Evolutionary conservation across 1,284 basidiomycete genomes (phyloP).

Genomic region (Boletus semigastroideus): DNA sequence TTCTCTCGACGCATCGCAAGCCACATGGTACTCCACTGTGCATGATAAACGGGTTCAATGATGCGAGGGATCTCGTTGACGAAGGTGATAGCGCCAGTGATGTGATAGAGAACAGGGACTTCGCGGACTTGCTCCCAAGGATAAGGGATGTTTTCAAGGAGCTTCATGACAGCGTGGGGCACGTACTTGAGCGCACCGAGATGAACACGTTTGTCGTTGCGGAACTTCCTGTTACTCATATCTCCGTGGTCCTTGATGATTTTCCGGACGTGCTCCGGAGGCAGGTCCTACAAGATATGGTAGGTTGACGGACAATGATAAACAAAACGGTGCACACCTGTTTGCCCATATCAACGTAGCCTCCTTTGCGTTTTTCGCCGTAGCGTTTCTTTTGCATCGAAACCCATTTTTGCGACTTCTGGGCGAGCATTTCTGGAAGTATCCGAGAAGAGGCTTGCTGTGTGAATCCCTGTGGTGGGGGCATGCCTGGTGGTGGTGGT

Average conservation of each 20-base stretch:
- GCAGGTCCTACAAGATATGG: slow-evolving; percentile 59
- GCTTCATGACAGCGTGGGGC: slow-evolving; percentile 98
- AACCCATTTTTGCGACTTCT: slow-evolving; percentile 92
- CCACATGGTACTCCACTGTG: slow-evolving; percentile 99
- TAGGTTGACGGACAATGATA: slow-evolving; percentile 11
- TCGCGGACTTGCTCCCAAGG: slow-evolving; percentile 99
- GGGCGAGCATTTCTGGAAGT: slow-evolving; percentile 74
- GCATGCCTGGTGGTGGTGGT: slow-evolving; percentile 62
- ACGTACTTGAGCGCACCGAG: slow-evolving; percentile 98
- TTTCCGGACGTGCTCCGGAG: slow-evolving; percentile 94
- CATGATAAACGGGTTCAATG: slow-evolving; percentile 97
- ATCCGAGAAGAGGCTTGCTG: slow-evolving; percentile 59
- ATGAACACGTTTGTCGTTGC: slow-evolving; percentile 99
- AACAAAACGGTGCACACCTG: slow-evolving; percentile 53
- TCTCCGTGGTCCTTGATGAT: slow-evolving; percentile 98
- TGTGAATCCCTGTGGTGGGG: slow-evolving; percentile 42
- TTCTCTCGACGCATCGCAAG: slow-evolving; percentile 99
- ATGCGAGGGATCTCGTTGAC: slow-evolving; percentile 98
- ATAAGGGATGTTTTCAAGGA: slow-evolving; percentile 98
- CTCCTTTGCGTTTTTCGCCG: slow-evolving; percentile 85
- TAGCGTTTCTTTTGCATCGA: slow-evolving; percentile 92
- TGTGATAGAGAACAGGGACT: slow-evolving; percentile 95
- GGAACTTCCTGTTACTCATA: slow-evolving; percentile 95
- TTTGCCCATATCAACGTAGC: slow-evolving; percentile 91
- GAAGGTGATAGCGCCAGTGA: slow-evolving; percentile 99